Conservation (phyloP, 2,329 filamentous ascomycete species). For the Aspergillus pseudoterreus region DNA sequence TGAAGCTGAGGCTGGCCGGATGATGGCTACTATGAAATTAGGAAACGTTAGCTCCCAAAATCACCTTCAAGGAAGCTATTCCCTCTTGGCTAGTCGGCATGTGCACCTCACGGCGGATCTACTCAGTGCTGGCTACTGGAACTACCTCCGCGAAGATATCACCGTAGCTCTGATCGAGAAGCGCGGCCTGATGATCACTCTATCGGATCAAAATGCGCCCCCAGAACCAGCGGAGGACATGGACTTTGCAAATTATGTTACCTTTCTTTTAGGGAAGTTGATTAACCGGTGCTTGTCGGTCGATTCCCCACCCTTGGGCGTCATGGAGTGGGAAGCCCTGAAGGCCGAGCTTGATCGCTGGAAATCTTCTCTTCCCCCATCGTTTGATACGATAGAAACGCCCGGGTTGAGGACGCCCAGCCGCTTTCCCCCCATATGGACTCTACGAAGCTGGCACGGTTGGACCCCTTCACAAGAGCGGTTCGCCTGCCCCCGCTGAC, state of each 20-base stretch:
- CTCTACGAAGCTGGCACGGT: slow-evolving; percentile 46
- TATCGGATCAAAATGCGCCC: slow-evolving; percentile 20
- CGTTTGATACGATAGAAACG: slow-evolving; percentile 27
- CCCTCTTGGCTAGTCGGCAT: slow-evolving; percentile 34
- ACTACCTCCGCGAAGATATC: slow-evolving; percentile 52
- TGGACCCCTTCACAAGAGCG: slow-evolving; percentile 1
- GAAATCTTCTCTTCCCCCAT: slow-evolving; percentile 28
- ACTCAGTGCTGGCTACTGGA: slow-evolving; percentile 47
- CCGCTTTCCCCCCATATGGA: slow-evolving; percentile 38
- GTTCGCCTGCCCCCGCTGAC: not conserved
- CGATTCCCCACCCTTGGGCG: slow-evolving; percentile 1
- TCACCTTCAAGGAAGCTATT: slow-evolving; percentile 48
- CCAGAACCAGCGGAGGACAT: slow-evolving; percentile 20
- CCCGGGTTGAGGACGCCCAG: slow-evolving; percentile 5
- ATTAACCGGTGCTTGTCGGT: slow-evolving; percentile 40
- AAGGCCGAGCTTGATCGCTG: slow-evolving; percentile 26
- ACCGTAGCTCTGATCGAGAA: slow-evolving; percentile 49
- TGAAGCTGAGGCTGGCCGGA: too few species aligned
- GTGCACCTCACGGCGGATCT: slow-evolving; percentile 25
- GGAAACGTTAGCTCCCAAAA: slow-evolving; percentile 43
- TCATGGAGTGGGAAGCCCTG: slow-evolving; percentile 12
- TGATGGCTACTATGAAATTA: not conserved
- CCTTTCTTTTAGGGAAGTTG: slow-evolving; percentile 42
- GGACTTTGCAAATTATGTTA: slow-evolving; percentile 40
- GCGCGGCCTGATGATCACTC: slow-evolving; percentile 42